These are phyloP conservation scores for Botrytis paeoniae DNA, from an alignment of 2,329 filamentous ascomycete species.

Conservation along the genomic window DNA sequence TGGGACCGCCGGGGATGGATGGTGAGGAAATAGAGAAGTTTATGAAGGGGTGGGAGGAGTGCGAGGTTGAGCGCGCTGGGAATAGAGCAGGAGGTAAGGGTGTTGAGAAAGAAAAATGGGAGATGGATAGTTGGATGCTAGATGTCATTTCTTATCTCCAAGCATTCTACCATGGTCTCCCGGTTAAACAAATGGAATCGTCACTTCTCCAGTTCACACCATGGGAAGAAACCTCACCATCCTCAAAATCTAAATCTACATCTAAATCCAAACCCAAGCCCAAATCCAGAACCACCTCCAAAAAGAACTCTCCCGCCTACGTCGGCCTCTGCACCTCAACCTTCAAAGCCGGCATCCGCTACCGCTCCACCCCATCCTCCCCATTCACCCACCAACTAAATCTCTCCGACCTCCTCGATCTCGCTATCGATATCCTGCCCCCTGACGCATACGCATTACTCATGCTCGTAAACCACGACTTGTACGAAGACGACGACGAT, in stretches of 20 bases:
- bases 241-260: neutral
- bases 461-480: conserved; percentile 33
- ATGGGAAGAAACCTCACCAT: conserved; percentile 12
- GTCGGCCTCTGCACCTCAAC: conserved; percentile 12
- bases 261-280: neutral
- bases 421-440: conserved; percentile 31
- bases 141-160: conserved; percentile 30
- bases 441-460: conserved; percentile 33
- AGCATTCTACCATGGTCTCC: conserved; percentile 33
- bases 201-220: conserved; percentile 23
- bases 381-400: conserved; percentile 32
- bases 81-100: neutral
- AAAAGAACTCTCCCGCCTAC: neutral
- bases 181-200: conserved; percentile 28
- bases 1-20: conserved; percentile 25
- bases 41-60: conserved; percentile 21
- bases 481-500: conserved; percentile 49
- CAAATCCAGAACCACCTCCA: neutral
- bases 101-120: neutral
- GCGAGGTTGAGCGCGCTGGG: conserved; percentile 22
- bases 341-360: conserved; percentile 26
- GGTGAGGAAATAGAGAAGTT: conserved; percentile 10
- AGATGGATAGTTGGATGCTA: neutral
- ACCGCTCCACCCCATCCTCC: conserved; percentile 25
- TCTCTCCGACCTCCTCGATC: conserved; percentile 32